Base-by-base conservation (phyloP, 2,329 filamentous ascomycete species). In the Colletotrichum abscissum region DNA sequence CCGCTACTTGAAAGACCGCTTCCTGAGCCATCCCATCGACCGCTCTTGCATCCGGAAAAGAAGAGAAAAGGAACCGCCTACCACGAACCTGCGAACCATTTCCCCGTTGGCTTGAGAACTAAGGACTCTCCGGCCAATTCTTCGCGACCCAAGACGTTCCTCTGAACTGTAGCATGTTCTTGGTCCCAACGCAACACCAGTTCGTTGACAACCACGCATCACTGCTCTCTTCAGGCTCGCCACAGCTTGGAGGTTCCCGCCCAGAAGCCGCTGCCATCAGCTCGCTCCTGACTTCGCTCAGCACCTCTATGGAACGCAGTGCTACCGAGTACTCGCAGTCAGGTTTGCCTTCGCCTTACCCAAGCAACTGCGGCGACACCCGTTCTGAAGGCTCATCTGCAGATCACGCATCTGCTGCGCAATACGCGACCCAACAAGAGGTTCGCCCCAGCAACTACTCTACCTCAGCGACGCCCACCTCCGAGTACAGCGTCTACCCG, bases 401-500 rank as follows among this genome's bases (percentile, higher is more conserved):
- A 97, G 95, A 97, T 93, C 94, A 94, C 89, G 89, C 93, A 86
- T 94, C 95, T 94, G 93, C 94, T 93, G 94, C 93, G 86, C 93
- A 96, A 86, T 97, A 97, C 86, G 89, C 93, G 79, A 91, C 92
- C 80, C 93, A 94, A 82, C 92, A 93, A 87, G 95, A 98, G 87
- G 91, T 92, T 81, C 91, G 94, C 83, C 86, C 92, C 73, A 83
- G 81, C 78, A 92, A 89, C 83, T 94, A 95, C 84, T 92, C 93
- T 74, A 88, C 92, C 75, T 92, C 93, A 78, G 94, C 93, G 78
- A 97, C 95, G 76, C 95, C 95, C 73, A 95, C 94, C 76, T 95
- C 95, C 76, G 95, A 97, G 81, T 97, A 97, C 93, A 90, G 91
- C 83, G 88, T 94, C 79, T 94, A 94, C 80, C 94, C 93, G 78